These are phyloP conservation scores for Symbiodinium natans DNA, from an alignment of 73 alveolate species.

Conservation along the genomic window DNA sequence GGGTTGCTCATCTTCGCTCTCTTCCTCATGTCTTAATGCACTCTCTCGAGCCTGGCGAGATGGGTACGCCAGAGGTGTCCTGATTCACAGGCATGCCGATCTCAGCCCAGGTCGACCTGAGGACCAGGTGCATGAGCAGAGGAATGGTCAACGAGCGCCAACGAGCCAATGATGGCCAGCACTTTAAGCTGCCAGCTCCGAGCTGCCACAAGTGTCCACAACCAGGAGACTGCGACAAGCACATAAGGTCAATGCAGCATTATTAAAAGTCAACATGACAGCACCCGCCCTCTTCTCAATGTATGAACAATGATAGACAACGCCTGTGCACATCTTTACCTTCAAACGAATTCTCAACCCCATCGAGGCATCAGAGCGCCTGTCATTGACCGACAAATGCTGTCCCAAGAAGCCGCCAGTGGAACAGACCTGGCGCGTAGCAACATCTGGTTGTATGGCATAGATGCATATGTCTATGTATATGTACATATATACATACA, in stretches of 20 bases:
- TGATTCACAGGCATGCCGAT: not conserved
- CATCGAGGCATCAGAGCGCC: too few relatives aligned
- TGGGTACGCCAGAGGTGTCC: not conserved
- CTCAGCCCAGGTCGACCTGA: not conserved
- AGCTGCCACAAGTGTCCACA: not conserved
- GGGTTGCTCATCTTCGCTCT: not conserved
- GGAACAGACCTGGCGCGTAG: conserved; percentile 2
- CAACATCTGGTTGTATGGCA: too few relatives aligned
- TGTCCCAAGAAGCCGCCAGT: not conserved
- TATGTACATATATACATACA: too few relatives aligned
- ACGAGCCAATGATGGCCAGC: not conserved
- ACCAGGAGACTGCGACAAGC: not conserved
- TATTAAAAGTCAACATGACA: too few relatives aligned
- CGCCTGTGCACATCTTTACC: too few relatives aligned
- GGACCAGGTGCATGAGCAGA: not conserved
- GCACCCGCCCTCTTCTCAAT: too few relatives aligned
- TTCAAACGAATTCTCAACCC: too few relatives aligned
- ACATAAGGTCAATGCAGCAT: too few relatives aligned
- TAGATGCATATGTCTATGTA: too few relatives aligned
- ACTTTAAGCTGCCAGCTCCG: not conserved
- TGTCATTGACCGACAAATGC: not conserved
- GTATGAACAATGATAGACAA: too few relatives aligned
- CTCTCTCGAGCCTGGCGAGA: not conserved
- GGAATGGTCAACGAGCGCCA: not conserved
- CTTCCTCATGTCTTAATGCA: too few relatives aligned